phyloP scores from a whole-genome alignment of 2,329 filamentous ascomycete species.

The Penicillium polonicum region DNA sequence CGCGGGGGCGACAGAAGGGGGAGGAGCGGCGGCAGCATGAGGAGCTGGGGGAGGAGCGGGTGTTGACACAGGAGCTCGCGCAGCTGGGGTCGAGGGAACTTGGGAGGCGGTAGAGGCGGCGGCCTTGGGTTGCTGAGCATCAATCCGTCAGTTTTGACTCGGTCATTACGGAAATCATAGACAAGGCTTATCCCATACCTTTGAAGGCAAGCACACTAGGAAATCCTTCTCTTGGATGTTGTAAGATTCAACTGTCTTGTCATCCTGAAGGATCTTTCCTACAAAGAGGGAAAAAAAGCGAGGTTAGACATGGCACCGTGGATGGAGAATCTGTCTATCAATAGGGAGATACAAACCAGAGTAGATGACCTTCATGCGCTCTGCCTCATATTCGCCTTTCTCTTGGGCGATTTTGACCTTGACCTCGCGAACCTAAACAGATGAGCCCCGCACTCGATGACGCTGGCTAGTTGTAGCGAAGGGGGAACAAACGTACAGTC shows the following conservation, averaged over 20 bases:
- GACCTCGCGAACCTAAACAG: conserved; percentile 72
- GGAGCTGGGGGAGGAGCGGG: conserved; percentile 51
- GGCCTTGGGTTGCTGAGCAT: conserved; percentile 65
- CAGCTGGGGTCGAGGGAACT: conserved; percentile 39
- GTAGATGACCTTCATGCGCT: conserved; percentile 94
- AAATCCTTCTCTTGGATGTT: conserved; percentile 99
- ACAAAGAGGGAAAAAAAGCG: conserved; percentile 9
- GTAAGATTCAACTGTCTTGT: conserved; percentile 92
- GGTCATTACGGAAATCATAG: not conserved
- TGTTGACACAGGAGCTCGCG: conserved; percentile 40
- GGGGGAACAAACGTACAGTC: conserved; percentile 61
- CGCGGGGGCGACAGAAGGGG: conserved; percentile 46
- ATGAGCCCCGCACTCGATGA: conserved; percentile 36
- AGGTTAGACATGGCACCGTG: conserved; percentile 4
- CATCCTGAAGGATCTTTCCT: conserved; percentile 99
- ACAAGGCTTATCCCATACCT: conserved; percentile 58
- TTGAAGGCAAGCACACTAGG: conserved; percentile 96
- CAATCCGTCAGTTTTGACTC: not conserved
- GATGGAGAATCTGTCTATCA: not conserved
- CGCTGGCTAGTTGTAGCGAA: conserved; percentile 11
- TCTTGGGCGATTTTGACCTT: conserved; percentile 90
- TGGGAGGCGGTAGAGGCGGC: conserved; percentile 42
- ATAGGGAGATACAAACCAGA: conserved; percentile 64
- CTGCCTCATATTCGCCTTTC: conserved; percentile 83
- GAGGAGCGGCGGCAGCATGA: conserved; percentile 56